Evolutionary conservation across 1,284 basidiomycete genomes (phyloP).

Genomic region (Moesziomyces parantarcticus): DNA sequence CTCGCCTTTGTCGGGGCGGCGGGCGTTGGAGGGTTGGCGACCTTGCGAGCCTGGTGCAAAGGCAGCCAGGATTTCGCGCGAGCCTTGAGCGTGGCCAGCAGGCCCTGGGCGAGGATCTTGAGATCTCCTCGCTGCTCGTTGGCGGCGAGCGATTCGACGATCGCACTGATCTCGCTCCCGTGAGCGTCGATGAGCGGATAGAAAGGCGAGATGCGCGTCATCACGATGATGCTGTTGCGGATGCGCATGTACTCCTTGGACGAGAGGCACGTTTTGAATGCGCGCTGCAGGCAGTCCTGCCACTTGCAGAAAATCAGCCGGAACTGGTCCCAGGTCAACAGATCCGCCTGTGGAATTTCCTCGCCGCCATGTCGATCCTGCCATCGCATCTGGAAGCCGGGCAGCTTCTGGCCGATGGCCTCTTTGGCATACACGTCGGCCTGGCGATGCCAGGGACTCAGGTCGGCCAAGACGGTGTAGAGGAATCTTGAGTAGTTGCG

Average conservation of each 20-base stretch:
- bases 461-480: constrained; percentile 79
- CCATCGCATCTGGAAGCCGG: constrained; percentile 63
- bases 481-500: constrained; percentile 87
- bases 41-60: constrained; percentile 25
- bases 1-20: constrained; percentile 1
- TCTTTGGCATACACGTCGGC: constrained; percentile 71
- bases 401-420: constrained; percentile 69
- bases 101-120: constrained; percentile 63
- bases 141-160: constrained; percentile 45
- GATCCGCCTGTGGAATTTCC: constrained; percentile 71
- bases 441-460: constrained; percentile 80
- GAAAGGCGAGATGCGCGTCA: constrained; percentile 57
- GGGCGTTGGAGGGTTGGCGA: constrained; percentile 20
- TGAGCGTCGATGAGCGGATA: constrained; percentile 59
- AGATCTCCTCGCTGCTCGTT: constrained; percentile 63
- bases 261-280: constrained; percentile 56
- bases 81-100: constrained; percentile 63
- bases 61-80: constrained; percentile 56
- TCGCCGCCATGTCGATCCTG: constrained; percentile 48
- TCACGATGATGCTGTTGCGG: constrained; percentile 64
- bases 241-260: constrained; percentile 65
- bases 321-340: constrained; percentile 79
- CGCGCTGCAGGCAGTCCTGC: constrained; percentile 76
- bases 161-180: constrained; percentile 48
- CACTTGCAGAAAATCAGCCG: constrained; percentile 81